Conservation (phyloP, 176 grass and related monocot species). For the Ampelocalamus luodianensis region DNA sequence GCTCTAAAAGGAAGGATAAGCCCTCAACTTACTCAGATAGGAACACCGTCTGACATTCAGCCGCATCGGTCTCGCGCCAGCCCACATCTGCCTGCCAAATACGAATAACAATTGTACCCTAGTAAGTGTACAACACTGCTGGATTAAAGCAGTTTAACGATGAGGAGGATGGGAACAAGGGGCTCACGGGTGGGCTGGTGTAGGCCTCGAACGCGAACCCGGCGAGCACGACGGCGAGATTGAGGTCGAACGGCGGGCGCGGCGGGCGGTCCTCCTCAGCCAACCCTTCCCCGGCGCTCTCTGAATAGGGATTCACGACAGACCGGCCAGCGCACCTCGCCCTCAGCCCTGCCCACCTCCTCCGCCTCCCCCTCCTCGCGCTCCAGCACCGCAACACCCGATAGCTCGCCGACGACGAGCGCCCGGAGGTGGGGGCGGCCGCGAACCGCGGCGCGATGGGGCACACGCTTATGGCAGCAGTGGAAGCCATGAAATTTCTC, state of each 20-base stretch:
- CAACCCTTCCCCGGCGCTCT: conserved; percentile 9
- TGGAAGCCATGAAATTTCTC: conserved; percentile 24
- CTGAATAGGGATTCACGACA: conserved; percentile 35
- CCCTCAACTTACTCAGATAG: conserved; percentile 73
- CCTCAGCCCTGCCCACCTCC: conserved; percentile 45
- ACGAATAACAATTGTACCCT: conserved; percentile 22
- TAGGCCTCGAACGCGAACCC: conserved; percentile 95
- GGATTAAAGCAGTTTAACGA: neutral
- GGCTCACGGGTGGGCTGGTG: conserved; percentile 75
- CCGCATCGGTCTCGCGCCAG: conserved; percentile 83
- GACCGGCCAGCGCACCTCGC: conserved; percentile 32
- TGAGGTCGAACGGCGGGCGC: conserved; percentile 74
- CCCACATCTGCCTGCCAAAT: conserved; percentile 62
- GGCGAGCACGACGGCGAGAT: conserved; percentile 83
- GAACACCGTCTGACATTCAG: conserved; percentile 84
- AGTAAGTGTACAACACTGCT: conserved; percentile 7
- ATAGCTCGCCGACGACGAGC: conserved; percentile 2
- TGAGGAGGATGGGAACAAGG: neutral
- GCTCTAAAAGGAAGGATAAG: neutral
- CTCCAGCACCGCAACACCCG: conserved; percentile 42
- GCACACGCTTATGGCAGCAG: conserved; percentile 29
- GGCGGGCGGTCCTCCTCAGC: conserved; percentile 40
- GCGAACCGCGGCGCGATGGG: conserved; percentile 25
- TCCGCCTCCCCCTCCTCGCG: conserved; percentile 32
- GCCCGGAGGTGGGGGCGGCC: neutral